Percentiles rank a stretch among this genome's conserved stretches.
These are phyloP conservation scores for Fusarium zealandicum DNA, from an alignment of 2,329 filamentous ascomycete species.

Conservation along the genomic window DNA sequence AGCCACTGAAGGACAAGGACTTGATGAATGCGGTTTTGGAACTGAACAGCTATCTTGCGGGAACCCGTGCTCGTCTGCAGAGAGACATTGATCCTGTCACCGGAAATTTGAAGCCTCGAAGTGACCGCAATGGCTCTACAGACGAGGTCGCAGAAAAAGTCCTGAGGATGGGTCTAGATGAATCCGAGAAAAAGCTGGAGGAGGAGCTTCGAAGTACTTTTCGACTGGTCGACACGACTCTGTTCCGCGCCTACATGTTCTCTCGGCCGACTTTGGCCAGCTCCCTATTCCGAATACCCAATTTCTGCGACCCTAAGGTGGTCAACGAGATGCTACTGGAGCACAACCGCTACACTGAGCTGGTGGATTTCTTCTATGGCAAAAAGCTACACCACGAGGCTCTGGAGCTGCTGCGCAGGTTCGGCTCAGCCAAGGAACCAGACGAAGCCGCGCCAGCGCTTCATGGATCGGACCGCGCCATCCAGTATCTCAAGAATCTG, in stretches of 20 bases:
- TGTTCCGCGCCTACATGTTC: slow-evolving; percentile 96
- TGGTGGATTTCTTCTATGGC: slow-evolving; percentile 97
- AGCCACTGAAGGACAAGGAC: slow-evolving; percentile 77
- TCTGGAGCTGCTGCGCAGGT: slow-evolving; percentile 80
- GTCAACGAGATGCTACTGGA: slow-evolving; percentile 93
- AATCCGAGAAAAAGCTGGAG: slow-evolving; percentile 69
- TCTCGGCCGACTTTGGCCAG: slow-evolving; percentile 84
- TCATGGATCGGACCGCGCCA: slow-evolving; percentile 82
- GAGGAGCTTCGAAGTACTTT: slow-evolving; percentile 78
- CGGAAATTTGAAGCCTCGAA: slow-evolving; percentile 64
- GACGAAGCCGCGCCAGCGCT: slow-evolving; percentile 64
- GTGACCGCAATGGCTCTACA: slow-evolving; percentile 51
- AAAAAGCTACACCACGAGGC: slow-evolving; percentile 92
- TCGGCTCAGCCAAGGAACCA: slow-evolving; percentile 68
- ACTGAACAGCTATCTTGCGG: slow-evolving; percentile 86
- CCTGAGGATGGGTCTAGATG: slow-evolving; percentile 55
- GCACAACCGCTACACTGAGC: slow-evolving; percentile 85
- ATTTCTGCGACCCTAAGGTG: slow-evolving; percentile 95
- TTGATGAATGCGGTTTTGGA: slow-evolving; percentile 82
- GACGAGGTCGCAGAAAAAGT: slow-evolving; percentile 64
- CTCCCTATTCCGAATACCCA: slow-evolving; percentile 91
- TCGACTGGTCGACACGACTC: slow-evolving; percentile 86
- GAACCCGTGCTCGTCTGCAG: slow-evolving; percentile 74
- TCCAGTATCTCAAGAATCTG: slow-evolving; percentile 88
- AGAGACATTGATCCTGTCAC: slow-evolving; percentile 68